These are phyloP conservation scores for Blastobotrys niveus DNA, from an alignment of 1,139 yeast genomes.

Conservation along the genomic window DNA sequence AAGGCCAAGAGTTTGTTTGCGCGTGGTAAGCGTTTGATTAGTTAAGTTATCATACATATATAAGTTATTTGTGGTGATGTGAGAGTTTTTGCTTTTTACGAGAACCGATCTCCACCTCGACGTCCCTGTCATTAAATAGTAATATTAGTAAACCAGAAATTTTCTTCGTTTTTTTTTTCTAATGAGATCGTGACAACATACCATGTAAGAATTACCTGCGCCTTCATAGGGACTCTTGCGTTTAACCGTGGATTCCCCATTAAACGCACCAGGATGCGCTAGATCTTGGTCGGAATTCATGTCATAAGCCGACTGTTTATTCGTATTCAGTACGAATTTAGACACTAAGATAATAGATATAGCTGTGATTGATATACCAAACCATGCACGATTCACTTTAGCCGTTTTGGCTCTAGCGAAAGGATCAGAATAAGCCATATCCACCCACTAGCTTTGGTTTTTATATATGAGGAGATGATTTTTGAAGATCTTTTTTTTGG, in stretches of 20 bases:
- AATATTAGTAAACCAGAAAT: neutral
- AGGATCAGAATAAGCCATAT: conserved; percentile 12
- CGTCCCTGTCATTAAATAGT: conserved; percentile 22
- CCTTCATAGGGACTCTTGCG: conserved; percentile 37
- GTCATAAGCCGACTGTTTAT: conserved; percentile 14
- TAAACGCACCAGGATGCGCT: conserved; percentile 34
- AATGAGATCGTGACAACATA: conserved; percentile 15
- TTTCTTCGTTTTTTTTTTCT: neutral
- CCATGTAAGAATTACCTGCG: conserved; percentile 35
- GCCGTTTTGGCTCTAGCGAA: conserved; percentile 13
- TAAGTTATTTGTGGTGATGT: neutral
- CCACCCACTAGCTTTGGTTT: neutral
- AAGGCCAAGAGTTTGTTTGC: conserved; percentile 36
- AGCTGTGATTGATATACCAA: conserved; percentile 27
- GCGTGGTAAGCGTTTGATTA: conserved; percentile 30
- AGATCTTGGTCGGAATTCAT: conserved; percentile 21
- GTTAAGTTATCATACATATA: conserved; percentile 9
- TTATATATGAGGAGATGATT: neutral
- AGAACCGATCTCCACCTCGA: conserved; percentile 24
- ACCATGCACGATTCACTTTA: conserved; percentile 31
- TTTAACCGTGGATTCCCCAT: conserved; percentile 31
- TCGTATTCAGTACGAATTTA: conserved; percentile 19
- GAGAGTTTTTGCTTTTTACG: conserved; percentile 6
- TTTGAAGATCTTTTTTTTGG: neutral
- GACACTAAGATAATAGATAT: conserved; percentile 20